Evolutionary conservation across 371 early-diverging fungal species (phyloP), one percentile per base, ranked within the genome.

Genomic region (Basidiobolus meristosporus): DNA sequence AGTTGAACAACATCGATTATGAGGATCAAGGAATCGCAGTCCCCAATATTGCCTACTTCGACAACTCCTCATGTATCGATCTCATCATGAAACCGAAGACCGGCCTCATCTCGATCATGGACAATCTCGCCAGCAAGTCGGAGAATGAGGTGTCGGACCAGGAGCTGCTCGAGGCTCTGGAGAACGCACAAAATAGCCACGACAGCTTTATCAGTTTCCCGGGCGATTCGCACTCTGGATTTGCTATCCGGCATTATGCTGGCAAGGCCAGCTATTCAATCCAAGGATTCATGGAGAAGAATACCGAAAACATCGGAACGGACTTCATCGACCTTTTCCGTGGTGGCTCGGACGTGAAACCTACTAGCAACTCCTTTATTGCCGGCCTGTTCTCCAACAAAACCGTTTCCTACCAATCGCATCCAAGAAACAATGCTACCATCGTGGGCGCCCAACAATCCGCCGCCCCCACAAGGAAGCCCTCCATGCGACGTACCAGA

Each of bases 321-420:
- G 90, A 89, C 53, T 84, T 85, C 60, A 76, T 86, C 39, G 70
- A 70, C 12, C 48, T 87, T 34, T 65, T 89, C 57, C 67, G 80
- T 31, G 72, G 56, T 14, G 57, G 67, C 10, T 54, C 56, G 11
- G 56, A 45, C 21, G 34, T 45, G 41, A 48, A 50, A 14, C 55
- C 51, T 39, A 73, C 67, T 38, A 68, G 63, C 39, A 87, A 86
- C 44, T 55, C 73, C 6, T 93, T 96, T 53, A 62, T 93, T 20
- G 60, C 79, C 19, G 68, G 65, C 30, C 47, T 96, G 34, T 88
- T 96, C 54, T 70, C 75, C 20, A 77, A 82, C 48, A 63, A 70
- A 18, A 63, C 70, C 29, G 65, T 96, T 43, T 73, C 81, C 0
- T 81, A 81, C 9, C 77, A 84, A 56, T 74, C 73, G 7, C 83